Conservation (phyloP, 495 filamentous ascomycete species). For the Xylaria palmicola region DNA sequence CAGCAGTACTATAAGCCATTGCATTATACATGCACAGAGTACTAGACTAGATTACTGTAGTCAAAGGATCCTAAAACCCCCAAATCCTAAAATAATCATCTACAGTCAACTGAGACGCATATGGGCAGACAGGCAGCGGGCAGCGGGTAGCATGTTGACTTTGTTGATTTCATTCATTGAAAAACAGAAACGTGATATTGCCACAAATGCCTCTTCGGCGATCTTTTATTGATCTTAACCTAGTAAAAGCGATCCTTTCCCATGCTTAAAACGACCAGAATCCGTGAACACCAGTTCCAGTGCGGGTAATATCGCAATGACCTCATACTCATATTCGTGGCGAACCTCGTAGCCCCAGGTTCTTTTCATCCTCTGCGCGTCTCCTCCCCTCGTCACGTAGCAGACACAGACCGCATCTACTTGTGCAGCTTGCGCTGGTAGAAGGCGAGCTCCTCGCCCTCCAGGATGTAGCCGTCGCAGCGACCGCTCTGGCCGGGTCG, state of each 20-base stretch:
- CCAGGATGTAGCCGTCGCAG: constrained; percentile 94
- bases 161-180: constrained; percentile 7
- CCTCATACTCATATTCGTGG: constrained; percentile 23
- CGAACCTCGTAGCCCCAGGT: constrained; percentile 8
- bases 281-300: constrained; percentile 40
- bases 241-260: constrained; percentile 33
- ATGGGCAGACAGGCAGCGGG: background rate
- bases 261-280: constrained; percentile 34
- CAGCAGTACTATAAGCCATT: too few species aligned
- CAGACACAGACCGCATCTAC: constrained; percentile 54
- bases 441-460: constrained; percentile 99
- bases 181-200: constrained; percentile 8
- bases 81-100: too few species aligned
- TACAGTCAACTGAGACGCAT: too few species aligned
- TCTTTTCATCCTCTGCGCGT: constrained; percentile 18
- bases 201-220: constrained; percentile 22
- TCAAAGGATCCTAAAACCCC: too few species aligned
- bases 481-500: constrained; percentile 96
- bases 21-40: too few species aligned
- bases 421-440: constrained; percentile 98
- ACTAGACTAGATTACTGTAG: too few species aligned
- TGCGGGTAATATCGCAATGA: constrained; percentile 27
- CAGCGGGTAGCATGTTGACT: background rate
- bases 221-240: constrained; percentile 37
- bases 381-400: constrained; percentile 2